Evolutionary conservation across 2,329 filamentous ascomycete species (phyloP).

Genomic region (Podosphaera aphanis): DNA sequence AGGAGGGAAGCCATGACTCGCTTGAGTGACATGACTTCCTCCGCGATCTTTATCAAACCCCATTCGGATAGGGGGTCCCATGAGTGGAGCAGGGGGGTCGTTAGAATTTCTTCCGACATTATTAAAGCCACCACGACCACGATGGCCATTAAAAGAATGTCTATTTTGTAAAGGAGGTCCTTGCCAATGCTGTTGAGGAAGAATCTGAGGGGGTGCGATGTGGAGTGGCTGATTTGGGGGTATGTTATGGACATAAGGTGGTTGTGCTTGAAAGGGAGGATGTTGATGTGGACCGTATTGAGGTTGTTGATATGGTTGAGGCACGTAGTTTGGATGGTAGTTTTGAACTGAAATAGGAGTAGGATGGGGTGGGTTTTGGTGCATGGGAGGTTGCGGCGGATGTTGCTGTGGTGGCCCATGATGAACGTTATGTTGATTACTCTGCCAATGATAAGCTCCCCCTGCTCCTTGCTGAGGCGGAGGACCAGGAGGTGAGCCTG

Average conservation of each 20-base stretch:
- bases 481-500: slow-evolving; percentile 16
- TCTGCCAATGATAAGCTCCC: slow-evolving; percentile 12
- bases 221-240: slow-evolving; percentile 17
- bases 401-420: slow-evolving; percentile 11
- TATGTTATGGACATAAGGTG: slow-evolving; percentile 16
- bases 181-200: slow-evolving; percentile 20
- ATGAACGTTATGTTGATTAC: slow-evolving; percentile 9
- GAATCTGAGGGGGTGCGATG: slow-evolving; percentile 6
- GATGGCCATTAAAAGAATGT: slow-evolving; percentile 19
- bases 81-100: slow-evolving; percentile 19
- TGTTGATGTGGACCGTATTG: slow-evolving; percentile 18
- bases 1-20: slow-evolving; percentile 22
- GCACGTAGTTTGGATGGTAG: slow-evolving; percentile 35
- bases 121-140: slow-evolving; percentile 17
- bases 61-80: slow-evolving; percentile 31
- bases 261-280: slow-evolving; percentile 12
- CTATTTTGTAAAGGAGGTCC: slow-evolving; percentile 12
- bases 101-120: slow-evolving; percentile 21
- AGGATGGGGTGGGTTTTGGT: too few species aligned
- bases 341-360: slow-evolving; percentile 27
- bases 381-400: slow-evolving; percentile 15
- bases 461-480: slow-evolving; percentile 8
- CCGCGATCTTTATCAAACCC: slow-evolving; percentile 27
- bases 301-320: slow-evolving; percentile 26
- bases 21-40: slow-evolving; percentile 18